Conservation (phyloP, 2,329 filamentous ascomycete species). For the Fusarium tupiense region DNA sequence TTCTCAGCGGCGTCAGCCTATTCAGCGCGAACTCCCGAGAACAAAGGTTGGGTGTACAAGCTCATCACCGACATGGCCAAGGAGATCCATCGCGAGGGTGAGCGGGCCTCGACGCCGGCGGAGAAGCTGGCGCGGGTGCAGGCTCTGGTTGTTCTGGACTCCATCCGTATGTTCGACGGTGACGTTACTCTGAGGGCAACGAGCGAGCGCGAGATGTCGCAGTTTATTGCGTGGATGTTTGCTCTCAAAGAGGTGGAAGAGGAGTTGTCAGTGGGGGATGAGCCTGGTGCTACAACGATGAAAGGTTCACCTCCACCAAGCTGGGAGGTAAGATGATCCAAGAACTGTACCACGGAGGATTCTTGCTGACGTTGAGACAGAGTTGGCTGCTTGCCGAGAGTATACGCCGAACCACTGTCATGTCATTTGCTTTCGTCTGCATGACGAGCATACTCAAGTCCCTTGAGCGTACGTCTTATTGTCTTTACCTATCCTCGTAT, state of each 20-base stretch:
- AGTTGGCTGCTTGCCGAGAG: slow-evolving; percentile 57
- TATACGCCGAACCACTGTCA: slow-evolving; percentile 51
- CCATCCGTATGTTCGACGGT: slow-evolving; percentile 56
- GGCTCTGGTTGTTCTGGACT: slow-evolving; percentile 54
- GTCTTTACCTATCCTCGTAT: not conserved
- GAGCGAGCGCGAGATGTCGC: slow-evolving; percentile 51
- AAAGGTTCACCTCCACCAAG: slow-evolving; percentile 50
- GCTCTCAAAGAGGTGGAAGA: slow-evolving; percentile 48
- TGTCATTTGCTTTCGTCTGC: slow-evolving; percentile 46
- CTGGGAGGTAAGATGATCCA: slow-evolving; percentile 52
- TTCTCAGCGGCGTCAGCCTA: slow-evolving; percentile 55
- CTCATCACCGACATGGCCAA: slow-evolving; percentile 51
- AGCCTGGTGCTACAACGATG: slow-evolving; percentile 27
- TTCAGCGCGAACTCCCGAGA: slow-evolving; percentile 49
- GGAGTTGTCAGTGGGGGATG: slow-evolving; percentile 47
- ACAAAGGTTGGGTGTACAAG: slow-evolving; percentile 52
- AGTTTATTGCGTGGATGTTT: slow-evolving; percentile 50
- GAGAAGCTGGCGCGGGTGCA: slow-evolving; percentile 57
- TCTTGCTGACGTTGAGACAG: slow-evolving; percentile 27
- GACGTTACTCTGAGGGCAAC: slow-evolving; percentile 53
- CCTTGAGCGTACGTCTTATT: slow-evolving; percentile 43
- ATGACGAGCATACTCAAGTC: slow-evolving; percentile 49
- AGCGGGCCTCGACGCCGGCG: slow-evolving; percentile 43
- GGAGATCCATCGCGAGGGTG: slow-evolving; percentile 50
- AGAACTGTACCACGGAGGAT: not conserved